phyloP scores from a whole-genome alignment of 23 red algal genomes.

The Gracilariopsis chorda region DNA sequence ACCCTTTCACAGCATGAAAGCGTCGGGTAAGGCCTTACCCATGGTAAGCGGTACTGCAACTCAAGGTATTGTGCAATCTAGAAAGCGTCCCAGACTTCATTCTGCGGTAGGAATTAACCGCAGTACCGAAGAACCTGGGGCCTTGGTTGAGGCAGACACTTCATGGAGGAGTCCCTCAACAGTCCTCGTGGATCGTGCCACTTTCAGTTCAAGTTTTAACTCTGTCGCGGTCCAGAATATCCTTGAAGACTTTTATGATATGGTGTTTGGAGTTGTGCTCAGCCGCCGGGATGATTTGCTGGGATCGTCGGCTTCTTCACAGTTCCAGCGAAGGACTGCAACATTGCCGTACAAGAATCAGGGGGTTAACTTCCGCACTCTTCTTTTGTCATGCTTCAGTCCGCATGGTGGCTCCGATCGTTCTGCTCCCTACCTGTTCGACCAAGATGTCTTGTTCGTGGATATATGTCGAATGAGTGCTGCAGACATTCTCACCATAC shows the following conservation, averaged over 20 bases:
- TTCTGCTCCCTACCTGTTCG: not conserved
- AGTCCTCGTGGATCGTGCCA: not conserved
- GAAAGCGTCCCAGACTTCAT: not conserved
- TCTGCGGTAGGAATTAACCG: not conserved
- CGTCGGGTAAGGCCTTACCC: not conserved
- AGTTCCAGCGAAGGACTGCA: not conserved
- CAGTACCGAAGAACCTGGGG: not conserved
- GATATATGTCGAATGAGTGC: conserved; percentile 20
- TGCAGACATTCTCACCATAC: conserved; percentile 4
- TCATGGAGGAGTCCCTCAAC: not conserved
- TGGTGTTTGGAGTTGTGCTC: not conserved
- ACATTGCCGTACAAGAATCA: not conserved
- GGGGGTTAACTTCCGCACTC: not conserved
- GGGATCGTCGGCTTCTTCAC: not conserved
- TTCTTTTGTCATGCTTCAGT: conserved; percentile 3
- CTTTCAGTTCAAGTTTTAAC: not conserved
- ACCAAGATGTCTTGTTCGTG: conserved; percentile 2
- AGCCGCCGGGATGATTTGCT: not conserved
- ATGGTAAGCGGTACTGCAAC: conserved; percentile 12
- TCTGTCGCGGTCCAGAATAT: not conserved
- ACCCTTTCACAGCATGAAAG: not conserved
- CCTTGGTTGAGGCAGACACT: not conserved
- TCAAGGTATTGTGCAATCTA: not conserved
- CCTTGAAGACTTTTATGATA: conserved; percentile 8
- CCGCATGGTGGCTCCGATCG: not conserved